Base-by-base conservation (phyloP, 1,284 basidiomycete species). In the Ceratobasidium sp. region DNA sequence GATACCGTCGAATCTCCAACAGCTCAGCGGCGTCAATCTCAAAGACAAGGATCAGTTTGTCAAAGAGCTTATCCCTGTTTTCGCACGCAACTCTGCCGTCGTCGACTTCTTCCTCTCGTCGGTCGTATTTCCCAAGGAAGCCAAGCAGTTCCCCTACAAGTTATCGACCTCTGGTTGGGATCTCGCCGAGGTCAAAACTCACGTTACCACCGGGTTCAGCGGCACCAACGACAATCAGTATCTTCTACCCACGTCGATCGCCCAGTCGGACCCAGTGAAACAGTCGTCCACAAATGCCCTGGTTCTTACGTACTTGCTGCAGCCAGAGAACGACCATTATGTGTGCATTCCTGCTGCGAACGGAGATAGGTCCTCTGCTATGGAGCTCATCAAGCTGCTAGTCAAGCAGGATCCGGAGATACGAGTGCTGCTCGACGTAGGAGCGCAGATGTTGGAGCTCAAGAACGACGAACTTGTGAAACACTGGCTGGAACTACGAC, bases 401-500 rank as follows among this genome's bases (percentile, higher is more conserved):
- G 82, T 84, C 0, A 5, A 70, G 0, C 85, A 88, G 77, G 53
- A 78, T 0, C 86, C 86, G 0, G 81, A 84, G 20, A 85, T 89
- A 23, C 85, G 84, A 10, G 88, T 90, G 0, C 80, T 90, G n/a
- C 82, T 91, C 20, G 89, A 90, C 55, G 88, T 90, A 15, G 90
- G 90, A 0, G 89, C 90, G 0, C 90, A 91, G 79, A 89, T 91
- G 83, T 82, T 91, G 10, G 90, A 91, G 63, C 81, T 89, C 53
- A 81, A 84, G 23, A 90, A 90, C 77, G 60, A 82, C 1, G 83
- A 87, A 7, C 79, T 90, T 3, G 88, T 85, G 0, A 46, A 79
- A 33, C 70, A 78, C 0, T 90, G 89, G 90, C 83, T 90, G 0
- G 46, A 79, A 33, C 75, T 85, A 0, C 55, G 80, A 49, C 64